These are phyloP conservation scores for Fusarium sambucinum DNA, from an alignment of 2,329 filamentous ascomycete species.

Conservation along the genomic window DNA sequence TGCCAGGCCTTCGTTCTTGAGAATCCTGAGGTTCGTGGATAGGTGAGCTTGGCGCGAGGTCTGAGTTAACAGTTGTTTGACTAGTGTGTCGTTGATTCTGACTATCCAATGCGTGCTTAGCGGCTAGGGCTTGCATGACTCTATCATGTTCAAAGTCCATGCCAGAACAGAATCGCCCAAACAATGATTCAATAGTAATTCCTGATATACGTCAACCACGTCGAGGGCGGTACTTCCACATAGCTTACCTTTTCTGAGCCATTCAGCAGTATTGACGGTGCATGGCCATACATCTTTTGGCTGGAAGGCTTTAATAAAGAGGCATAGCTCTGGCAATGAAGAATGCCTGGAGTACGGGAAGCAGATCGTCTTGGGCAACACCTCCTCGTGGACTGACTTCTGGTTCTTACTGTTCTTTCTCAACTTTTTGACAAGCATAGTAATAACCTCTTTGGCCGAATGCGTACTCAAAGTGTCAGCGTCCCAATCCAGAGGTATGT, in stretches of 20 bases:
- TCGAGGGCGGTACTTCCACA: no score
- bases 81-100: constrained; percentile 17
- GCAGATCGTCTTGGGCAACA: constrained; percentile 59
- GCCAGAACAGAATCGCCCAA: constrained; percentile 75
- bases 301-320: constrained; percentile 74
- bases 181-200: constrained; percentile 75
- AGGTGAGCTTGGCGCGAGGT: constrained; percentile 15
- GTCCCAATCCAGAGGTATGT: constrained; percentile 45
- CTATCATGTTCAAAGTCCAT: constrained; percentile 73
- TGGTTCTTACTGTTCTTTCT: not conserved
- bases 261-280: constrained; percentile 73
- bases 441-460: constrained; percentile 26
- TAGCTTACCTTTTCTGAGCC: constrained; percentile 65
- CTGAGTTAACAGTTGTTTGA: constrained; percentile 32
- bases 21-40: not conserved
- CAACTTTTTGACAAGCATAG: constrained; percentile 30
- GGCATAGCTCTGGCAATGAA: constrained; percentile 82
- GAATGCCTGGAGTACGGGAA: constrained; percentile 95
- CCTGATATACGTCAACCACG: constrained; percentile 45
- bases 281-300: constrained; percentile 87
- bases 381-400: constrained; percentile 1
- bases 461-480: constrained; percentile 28
- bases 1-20: not conserved
- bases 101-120: not conserved
- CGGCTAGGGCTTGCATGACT: constrained; percentile 61